Conservation (phyloP, 106 monocot genomes). For the Dendrobium nobile region DNA sequence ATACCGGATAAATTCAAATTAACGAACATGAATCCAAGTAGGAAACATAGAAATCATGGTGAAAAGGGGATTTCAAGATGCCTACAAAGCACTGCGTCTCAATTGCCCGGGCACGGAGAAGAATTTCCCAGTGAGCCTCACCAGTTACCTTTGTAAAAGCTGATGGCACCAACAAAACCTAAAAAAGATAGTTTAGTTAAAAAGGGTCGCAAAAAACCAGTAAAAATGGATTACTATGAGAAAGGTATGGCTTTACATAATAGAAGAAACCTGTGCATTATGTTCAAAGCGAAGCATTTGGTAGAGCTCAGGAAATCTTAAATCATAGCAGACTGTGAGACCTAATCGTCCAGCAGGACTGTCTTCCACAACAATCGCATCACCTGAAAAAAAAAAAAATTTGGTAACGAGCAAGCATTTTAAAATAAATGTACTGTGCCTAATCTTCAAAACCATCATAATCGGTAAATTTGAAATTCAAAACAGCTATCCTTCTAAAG, state of each 20-base stretch:
- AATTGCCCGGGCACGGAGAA: conserved; percentile 89
- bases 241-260: not conserved
- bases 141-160: conserved; percentile 93
- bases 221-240: not conserved
- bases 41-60: conserved; percentile 11
- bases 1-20: not conserved
- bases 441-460: not conserved
- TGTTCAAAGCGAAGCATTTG: conserved; percentile 76
- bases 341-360: conserved; percentile 78
- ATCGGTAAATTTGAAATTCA: not conserved
- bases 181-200: conserved; percentile 4
- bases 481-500: not conserved
- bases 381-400: conserved; percentile 29
- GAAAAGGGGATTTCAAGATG: not conserved
- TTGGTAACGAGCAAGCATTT: not conserved
- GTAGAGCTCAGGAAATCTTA: conserved; percentile 91
- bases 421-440: not conserved
- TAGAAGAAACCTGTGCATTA: conserved; percentile 55
- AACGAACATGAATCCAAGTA: not conserved
- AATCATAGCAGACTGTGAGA: conserved; percentile 92
- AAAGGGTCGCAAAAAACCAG: conserved; percentile 5
- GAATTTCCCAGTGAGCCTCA: conserved; percentile 92
- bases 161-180: conserved; percentile 89
- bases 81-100: conserved; percentile 95
- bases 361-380: conserved; percentile 51